A percentile compares a stretch with the other conserved stretches of the same genome.
Conservation (phyloP, 2,329 filamentous ascomycete species). For the Neospermospora avenae region DNA sequence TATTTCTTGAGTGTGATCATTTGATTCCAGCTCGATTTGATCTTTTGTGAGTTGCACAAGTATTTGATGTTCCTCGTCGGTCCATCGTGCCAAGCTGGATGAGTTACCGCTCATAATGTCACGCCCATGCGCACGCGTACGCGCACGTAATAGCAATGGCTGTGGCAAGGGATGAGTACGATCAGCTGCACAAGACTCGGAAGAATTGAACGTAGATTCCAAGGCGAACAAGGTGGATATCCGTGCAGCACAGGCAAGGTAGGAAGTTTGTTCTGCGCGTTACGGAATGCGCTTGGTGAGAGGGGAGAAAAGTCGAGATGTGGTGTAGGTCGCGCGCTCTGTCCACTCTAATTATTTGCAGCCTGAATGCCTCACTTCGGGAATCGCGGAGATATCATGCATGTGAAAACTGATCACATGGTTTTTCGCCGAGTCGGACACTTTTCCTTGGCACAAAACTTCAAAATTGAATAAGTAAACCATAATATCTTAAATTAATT, state of each 20-base stretch:
- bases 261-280: background rate
- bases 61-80: slow-evolving; percentile 15
- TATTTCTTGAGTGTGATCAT: slow-evolving; percentile 10
- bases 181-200: background rate
- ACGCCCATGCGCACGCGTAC: background rate
- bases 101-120: slow-evolving; percentile 4
- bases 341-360: no score
- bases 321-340: no score
- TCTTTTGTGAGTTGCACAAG: slow-evolving; percentile 14
- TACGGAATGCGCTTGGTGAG: background rate
- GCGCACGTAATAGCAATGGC: background rate
- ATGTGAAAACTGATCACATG: no score
- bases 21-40: slow-evolving; percentile 15
- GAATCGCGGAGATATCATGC: no score
- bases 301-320: background rate
- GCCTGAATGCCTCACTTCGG: no score
- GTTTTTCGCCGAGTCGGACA: no score
- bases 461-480: background rate
- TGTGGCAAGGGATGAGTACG: background rate
- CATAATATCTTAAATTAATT: background rate
- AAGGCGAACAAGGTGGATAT: no score
- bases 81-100: slow-evolving; percentile 10
- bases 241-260: no score
- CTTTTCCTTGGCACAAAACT: background rate
- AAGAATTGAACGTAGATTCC: background rate